Evolutionary conservation across 345 rosid genomes (phyloP), one percentile per base, ranked within the genome.

Genomic region (Anastatica hierochuntica): DNA sequence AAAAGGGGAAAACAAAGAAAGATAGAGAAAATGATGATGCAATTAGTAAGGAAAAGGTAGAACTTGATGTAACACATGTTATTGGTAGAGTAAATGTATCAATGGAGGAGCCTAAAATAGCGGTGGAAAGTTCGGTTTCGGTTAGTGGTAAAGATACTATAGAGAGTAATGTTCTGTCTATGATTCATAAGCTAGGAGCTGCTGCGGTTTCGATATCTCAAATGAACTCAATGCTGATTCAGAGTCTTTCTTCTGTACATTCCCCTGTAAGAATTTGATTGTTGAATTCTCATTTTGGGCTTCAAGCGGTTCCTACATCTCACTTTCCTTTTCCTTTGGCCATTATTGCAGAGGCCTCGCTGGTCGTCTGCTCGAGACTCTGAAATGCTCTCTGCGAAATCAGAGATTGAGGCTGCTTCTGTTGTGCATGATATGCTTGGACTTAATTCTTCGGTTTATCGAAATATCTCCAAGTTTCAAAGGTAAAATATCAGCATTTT

Each of bases 381-480:
- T 20, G 85, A 82, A 67, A 83, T 84, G 61, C 45, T 77, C 17
- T 68, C 74, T 46, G 90, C 73, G 23, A 82, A 64, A 72, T 42
- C 47, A 26, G 66, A 72, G 75, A 84, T 90, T 43, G 72, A 71
- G 59, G 75, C 72, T n/a, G 94, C 82, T 53, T 79, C 77, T 60
- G 19, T 43, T 52, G 43, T 52, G 18, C 67, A 55, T 21, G 45
- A 58, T 17, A n/a, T 27, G 9, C 57, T 63, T 0, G 81, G 74
- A 55, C 77, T 84, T 15, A 10, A 71, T 42, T 66, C 82, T 23
- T 76, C 73, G 23, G 54, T 78, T 47, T 86, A 81, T 70, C 76
- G 73, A 62, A 84, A 90, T 66, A 15, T 80, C 58, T 86, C 97
- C 49, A 74, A 13, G 70, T 86, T 90, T 74, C 60, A 43, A 69